These are phyloP conservation scores for Darksidea phi DNA, from an alignment of 495 filamentous ascomycete genomes.

Conservation along the genomic window DNA sequence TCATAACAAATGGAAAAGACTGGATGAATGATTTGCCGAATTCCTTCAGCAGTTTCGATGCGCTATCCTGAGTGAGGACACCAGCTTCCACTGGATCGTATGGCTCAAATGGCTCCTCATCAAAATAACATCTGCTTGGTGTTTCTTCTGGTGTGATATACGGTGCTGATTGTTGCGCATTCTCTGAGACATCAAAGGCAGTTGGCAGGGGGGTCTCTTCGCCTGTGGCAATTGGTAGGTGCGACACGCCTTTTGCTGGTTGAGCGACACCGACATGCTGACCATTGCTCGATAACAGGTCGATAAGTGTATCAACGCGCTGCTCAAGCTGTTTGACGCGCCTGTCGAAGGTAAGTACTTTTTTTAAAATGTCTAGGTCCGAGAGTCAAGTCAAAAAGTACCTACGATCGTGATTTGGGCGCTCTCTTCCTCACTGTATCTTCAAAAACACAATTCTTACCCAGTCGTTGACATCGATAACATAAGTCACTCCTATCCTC, in stretches of 20 bases:
- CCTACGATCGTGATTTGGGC: conserved; percentile 25
- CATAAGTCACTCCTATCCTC: conserved; percentile 11
- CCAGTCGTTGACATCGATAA: conserved; percentile 24
- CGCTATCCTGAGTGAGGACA: neutral
- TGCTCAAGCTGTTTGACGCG: conserved; percentile 25
- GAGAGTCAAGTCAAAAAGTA: too few relatives aligned
- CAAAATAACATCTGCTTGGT: neutral
- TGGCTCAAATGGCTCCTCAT: neutral
- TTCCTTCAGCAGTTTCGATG: conserved; percentile 3
- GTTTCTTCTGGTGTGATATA: neutral
- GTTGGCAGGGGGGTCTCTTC: neutral
- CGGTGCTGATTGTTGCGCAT: neutral
- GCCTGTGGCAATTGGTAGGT: neutral
- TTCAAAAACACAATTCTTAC: conserved; percentile 22
- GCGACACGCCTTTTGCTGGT: neutral
- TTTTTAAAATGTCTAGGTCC: too few relatives aligned
- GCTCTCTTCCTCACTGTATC: conserved; percentile 10
- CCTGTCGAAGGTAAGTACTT: neutral
- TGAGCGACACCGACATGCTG: neutral
- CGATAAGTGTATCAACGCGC: conserved; percentile 22
- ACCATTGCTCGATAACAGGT: conserved; percentile 7
- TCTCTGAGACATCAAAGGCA: neutral
- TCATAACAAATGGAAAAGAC: conserved; percentile 26
- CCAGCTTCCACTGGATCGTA: conserved; percentile 22
- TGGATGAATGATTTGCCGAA: conserved; percentile 10